Conservation (phyloP, 257 asterid genomes). For the Scutellaria galericulata region DNA sequence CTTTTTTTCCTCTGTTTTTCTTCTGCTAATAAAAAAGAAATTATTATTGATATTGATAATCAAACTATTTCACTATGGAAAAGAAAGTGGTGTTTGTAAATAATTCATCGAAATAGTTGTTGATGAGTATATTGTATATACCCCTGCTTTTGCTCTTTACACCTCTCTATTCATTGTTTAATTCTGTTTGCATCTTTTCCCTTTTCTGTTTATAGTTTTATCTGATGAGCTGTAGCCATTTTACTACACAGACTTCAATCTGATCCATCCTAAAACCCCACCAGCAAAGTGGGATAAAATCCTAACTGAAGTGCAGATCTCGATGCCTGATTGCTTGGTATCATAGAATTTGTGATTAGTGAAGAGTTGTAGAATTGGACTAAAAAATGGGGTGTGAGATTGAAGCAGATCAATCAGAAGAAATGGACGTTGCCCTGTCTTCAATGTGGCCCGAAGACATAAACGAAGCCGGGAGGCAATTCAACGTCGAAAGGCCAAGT, state of each 20-base stretch:
- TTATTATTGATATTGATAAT: not conserved
- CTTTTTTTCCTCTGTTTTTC: not conserved
- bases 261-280: slow-evolving; percentile 21
- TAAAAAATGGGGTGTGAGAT: slow-evolving; percentile 68
- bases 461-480: slow-evolving; percentile 80
- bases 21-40: not conserved
- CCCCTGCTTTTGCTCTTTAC: slow-evolving; percentile 32
- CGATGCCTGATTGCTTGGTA: slow-evolving; percentile 13
- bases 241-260: slow-evolving; percentile 26
- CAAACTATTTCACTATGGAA: not conserved
- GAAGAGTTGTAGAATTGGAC: not conserved
- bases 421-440: slow-evolving; percentile 80
- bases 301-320: slow-evolving; percentile 11
- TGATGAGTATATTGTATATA: slow-evolving; percentile 18
- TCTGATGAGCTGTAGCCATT: slow-evolving; percentile 5
- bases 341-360: slow-evolving; percentile 10
- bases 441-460: slow-evolving; percentile 99
- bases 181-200: not conserved
- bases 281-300: not conserved
- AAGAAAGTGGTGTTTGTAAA: not conserved
- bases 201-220: slow-evolving; percentile 18
- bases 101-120: slow-evolving; percentile 5
- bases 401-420: slow-evolving; percentile 64
- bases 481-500: slow-evolving; percentile 79
- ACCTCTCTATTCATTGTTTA: slow-evolving; percentile 23